These are phyloP conservation scores for Fusarium sambucinum DNA, from an alignment of 2,329 filamentous ascomycete species.

Conservation along the genomic window DNA sequence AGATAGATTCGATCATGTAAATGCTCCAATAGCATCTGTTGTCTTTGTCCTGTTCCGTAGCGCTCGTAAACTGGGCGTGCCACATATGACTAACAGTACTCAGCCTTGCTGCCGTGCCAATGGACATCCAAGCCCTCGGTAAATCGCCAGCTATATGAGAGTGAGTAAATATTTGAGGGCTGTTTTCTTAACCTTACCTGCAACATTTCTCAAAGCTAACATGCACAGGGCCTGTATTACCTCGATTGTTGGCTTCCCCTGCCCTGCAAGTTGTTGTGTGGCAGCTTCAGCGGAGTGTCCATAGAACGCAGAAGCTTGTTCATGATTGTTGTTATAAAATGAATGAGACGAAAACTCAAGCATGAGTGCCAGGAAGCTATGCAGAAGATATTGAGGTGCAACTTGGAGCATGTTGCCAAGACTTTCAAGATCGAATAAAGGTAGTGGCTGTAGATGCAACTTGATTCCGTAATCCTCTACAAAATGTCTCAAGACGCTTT, in stretches of 20 bases:
- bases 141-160: background rate
- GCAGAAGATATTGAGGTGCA: background rate
- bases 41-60: background rate
- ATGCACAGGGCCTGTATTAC: constrained; percentile 6
- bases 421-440: constrained; percentile 2
- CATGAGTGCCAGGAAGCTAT: constrained; percentile 14
- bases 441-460: constrained; percentile 14
- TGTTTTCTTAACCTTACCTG: background rate
- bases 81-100: background rate
- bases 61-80: fast-evolving
- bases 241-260: constrained; percentile 1
- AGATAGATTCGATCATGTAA: constrained; percentile 1
- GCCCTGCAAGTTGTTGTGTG: constrained; percentile 1
- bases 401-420: background rate
- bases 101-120: background rate
- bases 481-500: background rate
- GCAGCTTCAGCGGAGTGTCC: background rate
- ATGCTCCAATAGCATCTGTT: constrained; percentile 14
- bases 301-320: background rate
- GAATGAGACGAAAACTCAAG: constrained; percentile 3
- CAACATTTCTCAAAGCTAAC: background rate
- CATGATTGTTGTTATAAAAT: background rate
- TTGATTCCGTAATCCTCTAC: background rate
- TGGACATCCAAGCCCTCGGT: constrained; percentile 16
- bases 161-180: background rate